These are phyloP conservation scores for Xerophyta viscosa DNA, from an alignment of 106 monocot genomes.

Conservation along the genomic window DNA sequence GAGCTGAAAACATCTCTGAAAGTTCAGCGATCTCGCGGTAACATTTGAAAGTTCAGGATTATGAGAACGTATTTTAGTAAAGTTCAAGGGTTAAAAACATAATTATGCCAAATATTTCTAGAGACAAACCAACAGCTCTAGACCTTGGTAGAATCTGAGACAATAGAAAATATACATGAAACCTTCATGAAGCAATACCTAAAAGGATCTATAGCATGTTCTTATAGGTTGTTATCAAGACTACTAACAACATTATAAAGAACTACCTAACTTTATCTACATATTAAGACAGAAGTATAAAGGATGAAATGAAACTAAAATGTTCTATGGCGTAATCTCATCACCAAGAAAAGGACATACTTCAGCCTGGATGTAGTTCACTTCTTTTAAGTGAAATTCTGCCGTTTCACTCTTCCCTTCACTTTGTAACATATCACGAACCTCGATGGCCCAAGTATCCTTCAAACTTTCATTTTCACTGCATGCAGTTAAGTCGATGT, in stretches of 20 bases:
- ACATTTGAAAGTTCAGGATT: no score
- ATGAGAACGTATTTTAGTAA: no score
- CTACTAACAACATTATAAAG: not conserved
- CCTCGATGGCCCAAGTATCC: constrained; percentile 75
- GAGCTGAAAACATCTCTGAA: no score
- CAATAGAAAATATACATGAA: no score
- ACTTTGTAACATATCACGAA: constrained; percentile 60
- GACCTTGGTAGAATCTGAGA: not conserved
- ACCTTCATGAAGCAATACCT: no score
- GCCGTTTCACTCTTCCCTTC: constrained; percentile 52
- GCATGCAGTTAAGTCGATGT: constrained; percentile 84
- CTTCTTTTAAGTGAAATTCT: constrained; percentile 10
- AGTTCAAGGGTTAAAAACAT: no score
- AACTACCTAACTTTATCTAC: no score
- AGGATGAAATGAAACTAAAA: no score
- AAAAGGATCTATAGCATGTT: no score
- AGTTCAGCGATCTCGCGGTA: no score
- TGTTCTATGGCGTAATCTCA: no score
- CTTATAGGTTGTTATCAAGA: not conserved
- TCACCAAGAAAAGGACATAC: constrained; percentile 31
- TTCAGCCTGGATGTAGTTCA: constrained; percentile 79
- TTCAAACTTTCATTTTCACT: constrained; percentile 59
- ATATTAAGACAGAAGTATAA: no score
- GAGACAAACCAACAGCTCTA: not conserved
- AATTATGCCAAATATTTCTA: not conserved